Evolutionary conservation across 2,329 filamentous ascomycete species (phyloP).

Genomic region (Clonostachys byssicola): DNA sequence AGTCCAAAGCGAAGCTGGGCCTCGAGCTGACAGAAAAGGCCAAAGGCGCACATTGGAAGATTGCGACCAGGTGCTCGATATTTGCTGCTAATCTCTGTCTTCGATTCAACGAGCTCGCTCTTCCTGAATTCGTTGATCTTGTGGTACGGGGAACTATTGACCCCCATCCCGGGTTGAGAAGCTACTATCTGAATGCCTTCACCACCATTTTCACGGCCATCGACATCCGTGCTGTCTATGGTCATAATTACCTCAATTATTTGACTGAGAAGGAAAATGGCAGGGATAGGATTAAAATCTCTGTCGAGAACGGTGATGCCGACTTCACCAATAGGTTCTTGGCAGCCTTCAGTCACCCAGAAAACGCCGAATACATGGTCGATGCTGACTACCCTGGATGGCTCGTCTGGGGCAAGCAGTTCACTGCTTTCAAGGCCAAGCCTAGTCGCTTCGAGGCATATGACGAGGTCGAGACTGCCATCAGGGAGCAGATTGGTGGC

Average conservation of each 20-base stretch:
- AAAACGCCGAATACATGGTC: constrained; percentile 74
- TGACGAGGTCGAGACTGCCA: constrained; percentile 72
- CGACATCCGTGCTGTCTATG: constrained; percentile 80
- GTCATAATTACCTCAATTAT: constrained; percentile 84
- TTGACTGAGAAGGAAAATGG: constrained; percentile 73
- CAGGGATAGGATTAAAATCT: constrained; percentile 70
- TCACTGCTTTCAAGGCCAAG: constrained; percentile 74
- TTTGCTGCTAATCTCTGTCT: constrained; percentile 89
- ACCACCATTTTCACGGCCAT: constrained; percentile 75
- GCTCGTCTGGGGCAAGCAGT: constrained; percentile 90
- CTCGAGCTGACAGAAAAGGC: constrained; percentile 77
- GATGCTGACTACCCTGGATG: constrained; percentile 92
- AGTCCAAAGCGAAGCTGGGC: constrained; percentile 75
- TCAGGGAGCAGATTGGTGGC: constrained; percentile 75
- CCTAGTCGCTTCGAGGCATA: constrained; percentile 66
- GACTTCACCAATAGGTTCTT: constrained; percentile 78
- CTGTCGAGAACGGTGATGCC: constrained; percentile 69
- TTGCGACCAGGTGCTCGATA: constrained; percentile 82
- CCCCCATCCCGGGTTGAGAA: constrained; percentile 80
- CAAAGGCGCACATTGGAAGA: constrained; percentile 89
- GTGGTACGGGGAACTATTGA: constrained; percentile 82
- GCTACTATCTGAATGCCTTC: constrained; percentile 77
- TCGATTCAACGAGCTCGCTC: constrained; percentile 85
- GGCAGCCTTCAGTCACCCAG: constrained; percentile 67
- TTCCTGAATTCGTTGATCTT: constrained; percentile 76